Evolutionary conservation across 345 rosid genomes (phyloP), one percentile per base, ranked within the genome.

Genomic region (Pistacia integerrima): DNA sequence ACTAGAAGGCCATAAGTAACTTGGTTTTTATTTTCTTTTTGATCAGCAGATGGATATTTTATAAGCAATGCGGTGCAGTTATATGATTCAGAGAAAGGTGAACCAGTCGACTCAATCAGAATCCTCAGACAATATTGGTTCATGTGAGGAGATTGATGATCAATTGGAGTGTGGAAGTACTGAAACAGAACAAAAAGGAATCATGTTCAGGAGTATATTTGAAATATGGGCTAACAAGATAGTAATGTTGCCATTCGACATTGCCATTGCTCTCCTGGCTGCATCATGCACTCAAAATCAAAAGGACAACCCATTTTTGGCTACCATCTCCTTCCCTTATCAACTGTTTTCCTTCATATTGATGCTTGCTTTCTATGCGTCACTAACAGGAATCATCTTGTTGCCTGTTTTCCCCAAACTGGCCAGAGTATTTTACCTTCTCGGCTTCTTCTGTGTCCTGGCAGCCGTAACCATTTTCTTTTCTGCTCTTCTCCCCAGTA

Each of bases 361-460:
- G 64, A 62, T 61, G 65, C 57, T 62, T 25, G 58, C 35, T 30
- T 69, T 74, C 35, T 79, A 61, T 54, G 55, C 57, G 8, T 68
- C 71, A 20, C 5, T 68, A 1, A 3, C 20, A 14, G 74, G 44
- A 68, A 54, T 79, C 30, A 14, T 79, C 22, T 18, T 69, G 1
- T 36, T 49, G 77, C 46, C 35, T 1, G 20, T 41, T 0, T 18
- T 20, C 12, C 58, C 74, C 0, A 22, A 4, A 64, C 56, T 58
- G 16, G 77, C 65, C 0, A 54, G 13, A 49, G 17, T 73, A 11
- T 57, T 65, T 49, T 46, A 46, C n/a, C 41, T 72, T 4, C 17
- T 72, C 25, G 65, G 75, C n/a, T 44, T 64, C 9, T 4, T 71
- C 8, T 77, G 72, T 25, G 64, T 60, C 58, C 30, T 77, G 30